Base-by-base conservation (phyloP, 345 rosid genomes). In the Lepidium didymum region DNA sequence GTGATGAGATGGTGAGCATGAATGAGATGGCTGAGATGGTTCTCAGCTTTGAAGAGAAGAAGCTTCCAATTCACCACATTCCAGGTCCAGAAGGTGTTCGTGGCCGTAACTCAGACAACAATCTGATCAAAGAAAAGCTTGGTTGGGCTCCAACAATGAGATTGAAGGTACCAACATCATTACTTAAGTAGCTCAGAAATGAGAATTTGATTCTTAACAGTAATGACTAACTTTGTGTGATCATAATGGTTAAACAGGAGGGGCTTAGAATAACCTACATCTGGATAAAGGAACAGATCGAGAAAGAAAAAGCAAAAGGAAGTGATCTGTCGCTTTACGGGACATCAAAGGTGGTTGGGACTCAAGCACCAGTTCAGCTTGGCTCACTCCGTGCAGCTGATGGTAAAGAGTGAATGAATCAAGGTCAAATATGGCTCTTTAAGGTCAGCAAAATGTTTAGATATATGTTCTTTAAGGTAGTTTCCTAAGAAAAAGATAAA, bases 1-100 rank as follows among this genome's bases (percentile, higher is more conserved):
- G 99, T 25, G 99, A 94, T 79, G 99, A 94, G 84, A 90, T 91
- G 97, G 99, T 94, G 57, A 89, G 99, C 90, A 94, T 94, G 99
- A 94, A 94, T 56, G 95, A 85, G 81, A 91, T 94, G 97, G 97
- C 99, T 7, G 95, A 89, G 83, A 94, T 89, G 77, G 95, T 94
- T 67, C 90, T 89, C 10, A 84, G 97, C 75, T 89, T 95, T 64
- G 97, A 91, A 64, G 73, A 84, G 71, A 95, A 82, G 81, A 91
- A 82, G 64, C 96, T 91, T 51, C 96, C 96, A 7, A 84, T 91
- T 70, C 96, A 95, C 49, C 96, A 89, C 84, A 91, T 91, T 64
- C 99, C 99, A 31, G 97, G 99, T 3, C 99, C 99, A 1, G 99
- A 89, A 78, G 99, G 99, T 49, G 97, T 95, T 15, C 97, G 99